phyloP scores from a whole-genome alignment of 352 stramenopile species.

The Hyaloperonospora arabidopsidis region DNA sequence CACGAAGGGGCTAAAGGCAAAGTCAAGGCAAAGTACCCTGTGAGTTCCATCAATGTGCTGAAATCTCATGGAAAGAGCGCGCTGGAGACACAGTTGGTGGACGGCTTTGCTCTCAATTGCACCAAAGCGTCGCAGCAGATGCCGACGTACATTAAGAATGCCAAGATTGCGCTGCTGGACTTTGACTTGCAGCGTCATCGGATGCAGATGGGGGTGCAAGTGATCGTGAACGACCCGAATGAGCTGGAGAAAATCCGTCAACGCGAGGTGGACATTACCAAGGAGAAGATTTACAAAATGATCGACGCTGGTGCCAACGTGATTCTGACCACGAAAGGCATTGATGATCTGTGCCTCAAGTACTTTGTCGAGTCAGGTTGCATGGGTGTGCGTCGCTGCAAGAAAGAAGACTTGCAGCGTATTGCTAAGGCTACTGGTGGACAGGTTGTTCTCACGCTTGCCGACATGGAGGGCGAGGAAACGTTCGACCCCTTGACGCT shows the following conservation, averaged over 20 bases:
- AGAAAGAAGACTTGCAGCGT: slow-evolving; percentile 97
- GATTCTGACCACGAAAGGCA: slow-evolving; percentile 99
- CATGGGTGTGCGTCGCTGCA: slow-evolving; percentile 95
- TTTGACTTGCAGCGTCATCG: slow-evolving; percentile 98
- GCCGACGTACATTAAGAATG: slow-evolving; percentile 91
- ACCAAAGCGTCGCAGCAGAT: slow-evolving; percentile 96
- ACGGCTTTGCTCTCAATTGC: slow-evolving; percentile 97
- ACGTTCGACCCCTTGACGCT: slow-evolving; percentile 92
- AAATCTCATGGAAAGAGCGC: slow-evolving; percentile 92
- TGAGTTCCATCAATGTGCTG: slow-evolving; percentile 98
- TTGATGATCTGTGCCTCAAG: slow-evolving; percentile 99
- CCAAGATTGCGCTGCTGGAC: slow-evolving; percentile 96
- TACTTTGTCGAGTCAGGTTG: slow-evolving; percentile 99
- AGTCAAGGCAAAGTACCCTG: slow-evolving; percentile 88
- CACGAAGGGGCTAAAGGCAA: slow-evolving; percentile 79
- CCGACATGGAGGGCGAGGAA: slow-evolving; percentile 98
- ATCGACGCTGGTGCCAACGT: slow-evolving; percentile 96
- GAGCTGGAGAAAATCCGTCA: slow-evolving; percentile 98
- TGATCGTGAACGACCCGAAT: slow-evolving; percentile 89
- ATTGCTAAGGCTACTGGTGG: slow-evolving; percentile 98
- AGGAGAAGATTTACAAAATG: slow-evolving; percentile 99
- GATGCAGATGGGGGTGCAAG: slow-evolving; percentile 94
- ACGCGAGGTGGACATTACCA: slow-evolving; percentile 99
- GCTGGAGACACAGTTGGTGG: slow-evolving; percentile 86
- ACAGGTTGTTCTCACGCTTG: slow-evolving; percentile 94